Base-by-base conservation (phyloP, 495 filamentous ascomycete genomes). In the Astrothelium macrocarpum region DNA sequence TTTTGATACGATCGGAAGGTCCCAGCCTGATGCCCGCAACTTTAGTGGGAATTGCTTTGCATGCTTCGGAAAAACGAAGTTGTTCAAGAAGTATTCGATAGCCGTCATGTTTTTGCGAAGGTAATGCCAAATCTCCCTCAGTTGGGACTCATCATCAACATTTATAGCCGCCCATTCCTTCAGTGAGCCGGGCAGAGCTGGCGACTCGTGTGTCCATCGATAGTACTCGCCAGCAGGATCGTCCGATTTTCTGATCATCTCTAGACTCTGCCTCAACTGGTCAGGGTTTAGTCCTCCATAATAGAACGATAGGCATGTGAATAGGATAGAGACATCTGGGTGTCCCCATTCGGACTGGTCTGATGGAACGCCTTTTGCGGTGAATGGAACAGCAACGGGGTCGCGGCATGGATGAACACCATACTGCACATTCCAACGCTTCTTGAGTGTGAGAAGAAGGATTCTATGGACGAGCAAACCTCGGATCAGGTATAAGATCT, bases 231-330 rank as follows among this genome's bases (percentile, higher is more conserved):
- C 64, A 83, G 84, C 32, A 2, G 82, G 79, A 32, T 85, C 80
- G 63, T 84, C 81, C 3, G 81, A 79, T 66, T 79, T 76, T 7
- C 79, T 63, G 0, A 82, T 66, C 0, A 76, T 65, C 28, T 76
- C 67, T 1, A 81, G 62, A 2, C 69, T 71, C 29, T 79, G 68
- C n/a, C 67, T 66, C 7, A 82, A 71, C 31, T 90, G 79, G 0
- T 79, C 72, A 46, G 83, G 71, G 0, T 49, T 66, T 0, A 92
- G 77, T 1, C 88, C 87, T 0, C 74, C 72, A 62, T 90, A 88
- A 67, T 91, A 90, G 69, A 88, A 90, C 36, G 77, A 81, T 2
- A 90, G 71, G 28, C 76, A 86, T 0, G 89, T 90, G n/a, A 92
- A 68, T 3, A 84, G 63, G n/a, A 91, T 85, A 42, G 80, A 77